phyloP scores from a whole-genome alignment of 2,329 filamentous ascomycete genomes.

The Gliomastix tumulicola region DNA sequence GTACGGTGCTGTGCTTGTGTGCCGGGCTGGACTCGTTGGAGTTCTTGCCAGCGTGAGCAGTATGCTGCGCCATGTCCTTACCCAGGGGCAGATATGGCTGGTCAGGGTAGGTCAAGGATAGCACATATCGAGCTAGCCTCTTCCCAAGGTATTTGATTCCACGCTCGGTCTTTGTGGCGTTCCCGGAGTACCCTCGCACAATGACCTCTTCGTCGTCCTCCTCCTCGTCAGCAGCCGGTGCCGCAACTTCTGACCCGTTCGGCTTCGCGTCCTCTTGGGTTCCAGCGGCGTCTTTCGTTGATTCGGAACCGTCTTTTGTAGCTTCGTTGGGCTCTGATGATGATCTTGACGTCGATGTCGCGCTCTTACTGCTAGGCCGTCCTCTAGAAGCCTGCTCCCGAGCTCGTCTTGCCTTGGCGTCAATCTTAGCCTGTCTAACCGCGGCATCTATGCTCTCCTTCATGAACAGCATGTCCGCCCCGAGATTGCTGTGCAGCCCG shows the following conservation, averaged over 20 bases:
- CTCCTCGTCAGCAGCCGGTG: conserved; percentile 23
- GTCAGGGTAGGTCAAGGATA: conserved; percentile 87
- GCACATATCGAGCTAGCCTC: conserved; percentile 81
- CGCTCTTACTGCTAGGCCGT: too few relatives aligned
- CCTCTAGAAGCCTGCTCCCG: conserved; percentile 32
- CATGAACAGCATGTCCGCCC: conserved; percentile 92
- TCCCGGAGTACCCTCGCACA: conserved; percentile 83
- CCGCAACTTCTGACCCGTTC: too few relatives aligned
- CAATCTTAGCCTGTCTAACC: conserved; percentile 64
- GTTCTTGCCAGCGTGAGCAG: conserved; percentile 18
- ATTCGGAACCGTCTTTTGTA: neutral
- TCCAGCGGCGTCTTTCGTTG: neutral
- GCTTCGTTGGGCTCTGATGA: neutral
- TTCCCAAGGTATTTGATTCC: conserved; percentile 98
- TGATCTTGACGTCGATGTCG: neutral
- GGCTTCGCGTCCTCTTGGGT: conserved; percentile 11
- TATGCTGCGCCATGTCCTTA: conserved; percentile 31
- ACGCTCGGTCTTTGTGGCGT: conserved; percentile 83
- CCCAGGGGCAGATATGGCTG: conserved; percentile 73
- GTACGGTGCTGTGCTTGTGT: conserved; percentile 57
- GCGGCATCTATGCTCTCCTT: conserved; percentile 95
- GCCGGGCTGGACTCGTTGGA: conserved; percentile 23
- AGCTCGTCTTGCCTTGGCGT: conserved; percentile 55
- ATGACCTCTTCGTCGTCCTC: conserved; percentile 79
- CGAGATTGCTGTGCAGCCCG: conserved; percentile 90